These are phyloP conservation scores for Chaetomium olivaceum DNA, from an alignment of 2,329 filamentous ascomycete genomes.

Conservation along the genomic window DNA sequence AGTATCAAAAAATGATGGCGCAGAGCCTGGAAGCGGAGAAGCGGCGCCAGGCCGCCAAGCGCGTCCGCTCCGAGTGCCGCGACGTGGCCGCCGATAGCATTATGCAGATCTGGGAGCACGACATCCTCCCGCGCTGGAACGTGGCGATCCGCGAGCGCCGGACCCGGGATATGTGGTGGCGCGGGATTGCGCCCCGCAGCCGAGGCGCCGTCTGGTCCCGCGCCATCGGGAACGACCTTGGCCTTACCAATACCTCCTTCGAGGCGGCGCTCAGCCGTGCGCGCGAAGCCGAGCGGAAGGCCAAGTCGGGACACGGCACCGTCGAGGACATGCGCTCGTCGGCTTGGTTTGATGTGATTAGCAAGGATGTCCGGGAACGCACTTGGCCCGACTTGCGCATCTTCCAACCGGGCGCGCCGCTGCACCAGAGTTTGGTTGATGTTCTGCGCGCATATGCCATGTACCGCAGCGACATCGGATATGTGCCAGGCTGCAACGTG, in stretches of 20 bases:
- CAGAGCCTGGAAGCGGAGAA: constrained; percentile 61
- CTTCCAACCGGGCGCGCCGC: constrained; percentile 65
- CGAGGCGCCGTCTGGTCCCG: constrained; percentile 69
- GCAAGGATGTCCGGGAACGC: constrained; percentile 60
- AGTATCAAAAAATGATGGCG: constrained; percentile 83
- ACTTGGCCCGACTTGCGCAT: constrained; percentile 74
- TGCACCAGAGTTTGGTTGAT: constrained; percentile 68
- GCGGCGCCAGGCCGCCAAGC: constrained; percentile 55
- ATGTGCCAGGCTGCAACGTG: constrained; percentile 72
- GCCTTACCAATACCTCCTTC: constrained; percentile 67
- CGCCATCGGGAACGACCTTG: constrained; percentile 73
- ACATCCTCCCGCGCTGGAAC: constrained; percentile 75
- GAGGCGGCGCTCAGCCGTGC: constrained; percentile 69
- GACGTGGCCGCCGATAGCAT: constrained; percentile 57
- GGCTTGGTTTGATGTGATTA: constrained; percentile 64
- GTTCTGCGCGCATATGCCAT: constrained; percentile 77
- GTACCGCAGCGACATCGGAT: constrained; percentile 81
- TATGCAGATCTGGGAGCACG: constrained; percentile 70
- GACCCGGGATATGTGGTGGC: constrained; percentile 80
- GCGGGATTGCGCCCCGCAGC: constrained; percentile 69
- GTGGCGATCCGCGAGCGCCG: constrained; percentile 66
- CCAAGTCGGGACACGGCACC: constrained; percentile 52
- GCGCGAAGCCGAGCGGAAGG: constrained; percentile 59
- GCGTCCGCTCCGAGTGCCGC: constrained; percentile 53
- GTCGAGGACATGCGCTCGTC: constrained; percentile 57